Evolutionary conservation across 78 protist genomes (phyloP).

Genomic region (Chrysochromulina parva): DNA sequence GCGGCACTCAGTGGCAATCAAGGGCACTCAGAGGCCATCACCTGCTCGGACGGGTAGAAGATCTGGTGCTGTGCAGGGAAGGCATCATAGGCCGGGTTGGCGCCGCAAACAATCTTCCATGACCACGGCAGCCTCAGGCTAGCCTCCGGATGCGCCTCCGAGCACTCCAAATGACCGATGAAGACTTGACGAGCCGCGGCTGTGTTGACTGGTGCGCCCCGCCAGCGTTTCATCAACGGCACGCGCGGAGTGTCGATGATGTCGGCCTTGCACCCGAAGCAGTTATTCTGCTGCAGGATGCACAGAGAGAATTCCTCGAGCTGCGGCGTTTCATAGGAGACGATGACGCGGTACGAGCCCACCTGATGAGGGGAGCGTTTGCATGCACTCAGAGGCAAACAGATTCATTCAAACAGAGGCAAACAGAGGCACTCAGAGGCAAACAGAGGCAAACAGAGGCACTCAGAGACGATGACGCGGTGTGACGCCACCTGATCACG

Average conservation of each 20-base stretch:
- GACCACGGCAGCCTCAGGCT: not conserved
- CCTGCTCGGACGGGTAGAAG: not conserved
- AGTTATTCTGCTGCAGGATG: not conserved
- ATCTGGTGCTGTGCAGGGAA: not conserved
- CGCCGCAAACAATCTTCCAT: not conserved
- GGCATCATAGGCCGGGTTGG: not conserved
- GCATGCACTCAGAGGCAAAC: too few species aligned
- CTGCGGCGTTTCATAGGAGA: not conserved
- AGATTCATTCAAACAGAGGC: too few species aligned
- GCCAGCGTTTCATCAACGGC: not conserved
- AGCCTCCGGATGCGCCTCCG: not conserved
- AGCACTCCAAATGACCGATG: not conserved
- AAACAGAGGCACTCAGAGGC: too few species aligned
- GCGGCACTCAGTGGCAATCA: too few species aligned
- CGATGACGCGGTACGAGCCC: slow-evolving; percentile 1
- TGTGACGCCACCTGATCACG: not conserved
- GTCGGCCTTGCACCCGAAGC: not conserved
- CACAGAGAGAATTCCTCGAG: not conserved
- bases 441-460: too few species aligned
- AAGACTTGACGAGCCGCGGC: not conserved
- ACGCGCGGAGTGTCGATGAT: not conserved
- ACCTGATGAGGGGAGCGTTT: too few species aligned
- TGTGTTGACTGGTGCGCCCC: not conserved
- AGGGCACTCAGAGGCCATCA: too few species aligned
- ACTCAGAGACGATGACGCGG: too few species aligned